Evolutionary conservation across 768 basidiomycete species (phyloP), one percentile per base, ranked within the genome.

Genomic region (Kwoniella pini): DNA sequence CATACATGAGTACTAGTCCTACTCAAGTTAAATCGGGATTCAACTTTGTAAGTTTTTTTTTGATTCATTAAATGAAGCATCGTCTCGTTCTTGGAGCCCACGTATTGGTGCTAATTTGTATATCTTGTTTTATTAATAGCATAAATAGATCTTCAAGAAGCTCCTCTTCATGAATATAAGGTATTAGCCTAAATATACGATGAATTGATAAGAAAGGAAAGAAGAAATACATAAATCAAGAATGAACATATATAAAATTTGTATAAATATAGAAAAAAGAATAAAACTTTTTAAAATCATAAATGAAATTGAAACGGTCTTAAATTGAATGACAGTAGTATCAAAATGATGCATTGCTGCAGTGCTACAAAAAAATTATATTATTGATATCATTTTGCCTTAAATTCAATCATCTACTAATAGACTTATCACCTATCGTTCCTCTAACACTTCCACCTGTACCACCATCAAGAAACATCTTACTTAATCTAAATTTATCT

Each of bases 401-500:
- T 36, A 36, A 36, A 15, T 36, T 36, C 7, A 36, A 36, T 36
- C 33, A 53, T 15, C 42, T 42, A 31, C 54, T 39, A 40, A 43
- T 22, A n/a, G 48, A 50, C 30, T 38, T 31, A 40, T 44, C 43
- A 22, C 60, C 61, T 13, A 60, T 22, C 4, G 52, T 60, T 10
- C 57, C 55, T 40, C 44, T 67, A 11, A 67, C 65, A 57, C 67
- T 69, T 5, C 67, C 77, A 26, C 89, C 89, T 65, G 89, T 88
- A 17, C 70, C 71, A 27, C 89, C 89, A 66, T 91, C 89, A 51
- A 88, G 68, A 70, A 91, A 90, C 27, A 92, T 89, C 82, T 87
- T 89, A 80, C 88, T 89, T 54, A 88, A 74, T 2, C 64, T 65
- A 26, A 55, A 49, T 22, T 49, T 53, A 22, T 43, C 53, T 19